These are phyloP conservation scores for Ophiostoma himal-ulmi DNA, from an alignment of 2,329 filamentous ascomycete genomes.

Conservation along the genomic window DNA sequence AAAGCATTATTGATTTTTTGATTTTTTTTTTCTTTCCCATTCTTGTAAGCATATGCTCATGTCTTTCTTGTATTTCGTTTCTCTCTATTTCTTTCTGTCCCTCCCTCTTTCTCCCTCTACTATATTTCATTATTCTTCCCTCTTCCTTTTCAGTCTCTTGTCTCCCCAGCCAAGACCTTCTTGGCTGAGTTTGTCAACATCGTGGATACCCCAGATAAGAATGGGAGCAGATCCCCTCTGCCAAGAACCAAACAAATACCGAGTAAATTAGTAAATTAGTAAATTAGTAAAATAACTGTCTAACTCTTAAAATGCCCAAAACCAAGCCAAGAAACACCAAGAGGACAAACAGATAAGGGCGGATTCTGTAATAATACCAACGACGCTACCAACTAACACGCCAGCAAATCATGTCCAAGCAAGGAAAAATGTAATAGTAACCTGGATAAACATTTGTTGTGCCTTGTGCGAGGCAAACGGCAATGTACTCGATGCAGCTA, in stretches of 20 bases:
- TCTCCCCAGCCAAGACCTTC: background rate
- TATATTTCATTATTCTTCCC: background rate
- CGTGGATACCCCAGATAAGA: constrained; percentile 9
- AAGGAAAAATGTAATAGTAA: background rate
- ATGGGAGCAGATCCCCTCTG: background rate
- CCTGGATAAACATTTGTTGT: constrained; percentile 1
- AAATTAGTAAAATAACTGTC: background rate
- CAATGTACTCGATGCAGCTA: background rate
- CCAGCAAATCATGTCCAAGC: background rate
- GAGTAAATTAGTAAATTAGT: background rate
- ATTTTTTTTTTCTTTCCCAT: background rate
- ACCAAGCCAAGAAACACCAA: background rate
- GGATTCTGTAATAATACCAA: background rate
- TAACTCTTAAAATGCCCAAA: background rate
- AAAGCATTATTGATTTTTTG: background rate
- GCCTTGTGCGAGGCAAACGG: background rate
- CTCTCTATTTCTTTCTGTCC: background rate
- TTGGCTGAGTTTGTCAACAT: constrained; percentile 1
- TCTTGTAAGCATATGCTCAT: background rate
- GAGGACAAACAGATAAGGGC: constrained; percentile 11
- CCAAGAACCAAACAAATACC: constrained; percentile 2
- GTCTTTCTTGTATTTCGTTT: background rate
- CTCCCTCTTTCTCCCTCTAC: no score
- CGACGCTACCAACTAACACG: background rate
- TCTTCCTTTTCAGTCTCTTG: background rate